Evolutionary conservation across 192 early-diverging fungal genomes (phyloP).

Genomic region (Backusella liffmaniae): DNA sequence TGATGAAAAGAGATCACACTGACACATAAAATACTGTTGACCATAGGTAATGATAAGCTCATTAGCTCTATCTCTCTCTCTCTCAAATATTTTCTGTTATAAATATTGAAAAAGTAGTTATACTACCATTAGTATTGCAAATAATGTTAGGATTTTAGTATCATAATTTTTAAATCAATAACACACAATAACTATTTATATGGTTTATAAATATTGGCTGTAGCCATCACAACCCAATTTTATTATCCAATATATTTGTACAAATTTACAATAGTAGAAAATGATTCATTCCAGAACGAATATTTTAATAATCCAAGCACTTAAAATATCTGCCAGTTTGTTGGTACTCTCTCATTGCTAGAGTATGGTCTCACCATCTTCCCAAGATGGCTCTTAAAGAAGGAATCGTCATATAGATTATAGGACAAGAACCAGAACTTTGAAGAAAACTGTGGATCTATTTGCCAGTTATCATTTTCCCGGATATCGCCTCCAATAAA

Average conservation of each 20-base stretch:
- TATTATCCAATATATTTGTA: neutral
- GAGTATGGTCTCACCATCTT: neutral
- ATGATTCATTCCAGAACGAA: neutral
- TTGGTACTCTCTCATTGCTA: neutral
- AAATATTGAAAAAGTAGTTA: too few species aligned
- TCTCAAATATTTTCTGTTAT: too few species aligned
- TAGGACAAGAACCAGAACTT: conserved; percentile 38
- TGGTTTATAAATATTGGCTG: too few species aligned
- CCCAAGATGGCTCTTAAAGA: neutral
- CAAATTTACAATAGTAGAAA: neutral
- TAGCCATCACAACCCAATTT: neutral
- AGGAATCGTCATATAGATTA: conserved; percentile 3
- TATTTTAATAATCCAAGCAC: neutral
- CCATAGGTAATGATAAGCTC: neutral
- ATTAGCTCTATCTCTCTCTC: too few species aligned
- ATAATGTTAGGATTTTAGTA: too few species aligned
- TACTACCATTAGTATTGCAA: too few species aligned
- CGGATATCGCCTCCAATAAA: conserved; percentile 28
- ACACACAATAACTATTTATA: too few species aligned
- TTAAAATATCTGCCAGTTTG: neutral
- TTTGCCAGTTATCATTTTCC: conserved; percentile 26
- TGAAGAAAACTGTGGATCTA: conserved; percentile 14
- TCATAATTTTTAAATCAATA: too few species aligned
- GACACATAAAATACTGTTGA: neutral
- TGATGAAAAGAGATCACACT: neutral